These are phyloP conservation scores for Penicillium cinerascens DNA, from an alignment of 495 filamentous ascomycete genomes.

Conservation along the genomic window DNA sequence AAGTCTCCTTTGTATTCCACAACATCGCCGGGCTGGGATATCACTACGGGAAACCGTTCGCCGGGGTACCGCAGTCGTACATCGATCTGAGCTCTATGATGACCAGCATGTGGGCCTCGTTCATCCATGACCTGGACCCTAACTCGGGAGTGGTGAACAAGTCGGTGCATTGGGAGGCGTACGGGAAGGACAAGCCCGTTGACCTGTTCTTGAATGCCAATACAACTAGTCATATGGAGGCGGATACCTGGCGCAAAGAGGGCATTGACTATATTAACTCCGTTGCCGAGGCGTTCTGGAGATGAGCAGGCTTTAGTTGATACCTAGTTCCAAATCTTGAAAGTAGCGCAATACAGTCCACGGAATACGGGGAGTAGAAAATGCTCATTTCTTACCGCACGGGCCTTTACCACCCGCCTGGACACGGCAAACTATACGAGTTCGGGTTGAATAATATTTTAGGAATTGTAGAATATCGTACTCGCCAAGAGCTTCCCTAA, in stretches of 20 bases:
- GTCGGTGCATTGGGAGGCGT: conserved; percentile 42
- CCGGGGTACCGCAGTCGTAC: conserved; percentile 41
- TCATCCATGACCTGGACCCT: conserved; percentile 51
- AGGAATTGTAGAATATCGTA: neutral
- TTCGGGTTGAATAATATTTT: neutral
- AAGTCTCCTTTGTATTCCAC: conserved; percentile 60
- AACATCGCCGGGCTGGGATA: conserved; percentile 52
- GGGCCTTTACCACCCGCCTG: too few species aligned
- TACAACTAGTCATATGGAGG: conserved; percentile 44
- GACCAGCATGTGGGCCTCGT: conserved; percentile 52
- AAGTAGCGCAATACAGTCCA: too few species aligned
- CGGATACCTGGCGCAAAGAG: conserved; percentile 46
- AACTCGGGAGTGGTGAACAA: conserved; percentile 35
- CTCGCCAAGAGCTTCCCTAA: neutral
- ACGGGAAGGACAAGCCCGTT: conserved; percentile 34
- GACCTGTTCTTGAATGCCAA: conserved; percentile 50
- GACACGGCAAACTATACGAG: too few species aligned
- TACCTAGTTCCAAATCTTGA: neutral
- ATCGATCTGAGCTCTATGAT: conserved; percentile 48
- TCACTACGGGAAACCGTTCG: conserved; percentile 47
- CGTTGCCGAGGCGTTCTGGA: conserved; percentile 24
- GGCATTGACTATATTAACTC: conserved; percentile 40
- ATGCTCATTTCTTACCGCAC: too few species aligned
- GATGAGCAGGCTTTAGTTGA: conserved; percentile 1
- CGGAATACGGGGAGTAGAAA: too few species aligned